Percentiles rank a stretch among this genome's conserved stretches.
Conservation (phyloP, 2,329 filamentous ascomycete species). For the Scopulariopsis brevicaulis region DNA sequence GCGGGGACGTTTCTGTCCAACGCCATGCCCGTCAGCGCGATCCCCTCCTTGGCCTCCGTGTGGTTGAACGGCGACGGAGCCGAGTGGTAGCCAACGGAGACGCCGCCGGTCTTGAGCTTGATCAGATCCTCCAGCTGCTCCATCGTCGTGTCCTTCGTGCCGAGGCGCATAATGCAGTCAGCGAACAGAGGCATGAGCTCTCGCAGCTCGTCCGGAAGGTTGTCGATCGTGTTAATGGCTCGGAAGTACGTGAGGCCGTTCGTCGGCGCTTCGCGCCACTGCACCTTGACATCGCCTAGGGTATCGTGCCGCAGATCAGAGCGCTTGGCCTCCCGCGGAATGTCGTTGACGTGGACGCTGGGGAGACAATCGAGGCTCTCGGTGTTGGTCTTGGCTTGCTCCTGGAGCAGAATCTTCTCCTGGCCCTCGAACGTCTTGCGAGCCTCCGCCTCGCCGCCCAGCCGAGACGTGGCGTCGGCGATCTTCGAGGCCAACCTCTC, state of each 20-base stretch:
- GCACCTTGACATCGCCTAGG: slow-evolving; percentile 55
- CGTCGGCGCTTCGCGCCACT: slow-evolving; percentile 87
- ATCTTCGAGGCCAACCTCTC: slow-evolving; percentile 66
- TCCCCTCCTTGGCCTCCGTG: slow-evolving; percentile 62
- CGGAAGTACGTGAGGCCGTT: slow-evolving; percentile 96
- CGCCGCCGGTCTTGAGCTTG: slow-evolving; percentile 89
- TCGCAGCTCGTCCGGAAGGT: slow-evolving; percentile 74
- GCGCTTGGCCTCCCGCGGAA: slow-evolving; percentile 63
- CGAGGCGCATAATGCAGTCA: slow-evolving; percentile 85
- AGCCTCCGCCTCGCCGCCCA: slow-evolving; percentile 61
- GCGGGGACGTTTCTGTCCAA: slow-evolving; percentile 81
- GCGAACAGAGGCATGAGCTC: slow-evolving; percentile 82
- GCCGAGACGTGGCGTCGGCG: slow-evolving; percentile 51
- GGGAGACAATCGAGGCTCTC: slow-evolving; percentile 83
- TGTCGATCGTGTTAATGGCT: slow-evolving; percentile 68
- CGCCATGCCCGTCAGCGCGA: slow-evolving; percentile 77
- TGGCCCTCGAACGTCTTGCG: slow-evolving; percentile 61
- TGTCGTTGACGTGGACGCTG: slow-evolving; percentile 79
- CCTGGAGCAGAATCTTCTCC: slow-evolving; percentile 68
- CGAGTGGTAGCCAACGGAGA: slow-evolving; percentile 77
- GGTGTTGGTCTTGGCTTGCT: slow-evolving; percentile 74
- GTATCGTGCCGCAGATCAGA: slow-evolving; percentile 50
- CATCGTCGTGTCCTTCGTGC: slow-evolving; percentile 79
- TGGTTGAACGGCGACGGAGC: slow-evolving; percentile 66
- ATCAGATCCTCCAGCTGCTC: slow-evolving; percentile 93